phyloP scores from a whole-genome alignment of 2,329 filamentous ascomycete species.

The Fusarium nodosum region DNA sequence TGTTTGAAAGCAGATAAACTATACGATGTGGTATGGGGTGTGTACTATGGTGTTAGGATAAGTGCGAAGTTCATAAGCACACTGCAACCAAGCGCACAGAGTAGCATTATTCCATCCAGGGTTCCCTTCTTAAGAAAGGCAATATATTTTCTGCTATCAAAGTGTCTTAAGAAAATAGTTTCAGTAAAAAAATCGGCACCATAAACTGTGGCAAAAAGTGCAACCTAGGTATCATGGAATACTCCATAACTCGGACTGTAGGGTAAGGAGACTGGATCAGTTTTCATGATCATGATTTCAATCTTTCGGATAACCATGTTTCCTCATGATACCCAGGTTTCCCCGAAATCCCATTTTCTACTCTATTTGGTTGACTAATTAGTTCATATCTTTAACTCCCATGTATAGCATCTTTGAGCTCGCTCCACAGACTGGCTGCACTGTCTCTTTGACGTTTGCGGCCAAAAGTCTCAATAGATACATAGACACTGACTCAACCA shows the following conservation, averaged over 20 bases:
- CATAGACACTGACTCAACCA: neutral
- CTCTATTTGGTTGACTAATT: neutral
- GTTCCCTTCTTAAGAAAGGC: neutral
- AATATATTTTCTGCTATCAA: no score
- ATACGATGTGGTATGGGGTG: neutral
- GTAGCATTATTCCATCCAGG: neutral
- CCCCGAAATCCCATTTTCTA: neutral
- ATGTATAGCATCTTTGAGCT: neutral
- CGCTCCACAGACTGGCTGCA: neutral
- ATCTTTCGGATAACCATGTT: neutral
- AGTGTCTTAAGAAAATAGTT: no score
- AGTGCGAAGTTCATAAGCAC: neutral
- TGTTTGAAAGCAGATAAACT: neutral
- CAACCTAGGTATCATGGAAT: neutral
- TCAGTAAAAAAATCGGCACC: no score
- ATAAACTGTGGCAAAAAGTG: neutral
- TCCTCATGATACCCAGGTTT: neutral
- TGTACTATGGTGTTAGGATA: neutral
- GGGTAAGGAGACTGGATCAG: neutral
- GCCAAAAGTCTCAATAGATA: neutral
- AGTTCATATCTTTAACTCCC: neutral
- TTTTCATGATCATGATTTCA: neutral
- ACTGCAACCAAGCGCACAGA: neutral
- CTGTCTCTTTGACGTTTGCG: neutral
- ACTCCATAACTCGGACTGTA: neutral